A percentile compares a stretch with the other conserved stretches of the same genome.
Conservation (phyloP, 306 rosid genomes). For the Abrus precatorius region DNA sequence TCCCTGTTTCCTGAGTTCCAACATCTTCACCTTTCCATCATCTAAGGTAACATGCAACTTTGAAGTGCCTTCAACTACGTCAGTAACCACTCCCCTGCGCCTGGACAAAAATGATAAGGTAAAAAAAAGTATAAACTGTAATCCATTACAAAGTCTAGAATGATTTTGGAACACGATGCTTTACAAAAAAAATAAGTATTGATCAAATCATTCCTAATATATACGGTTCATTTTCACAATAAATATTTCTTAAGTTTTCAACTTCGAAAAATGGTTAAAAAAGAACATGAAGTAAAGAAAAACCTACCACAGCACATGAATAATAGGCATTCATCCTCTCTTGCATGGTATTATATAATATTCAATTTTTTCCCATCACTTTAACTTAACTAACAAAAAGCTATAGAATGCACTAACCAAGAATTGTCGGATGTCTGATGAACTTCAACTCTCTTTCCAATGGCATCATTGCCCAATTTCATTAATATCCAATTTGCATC, state of each 20-base stretch:
- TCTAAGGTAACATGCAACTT: constrained; percentile 77
- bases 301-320: neutral
- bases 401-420: constrained; percentile 67
- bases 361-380: neutral
- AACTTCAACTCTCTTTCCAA: constrained; percentile 98
- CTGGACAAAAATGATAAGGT: constrained; percentile 54
- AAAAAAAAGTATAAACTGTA: neutral
- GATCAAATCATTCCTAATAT: neutral
- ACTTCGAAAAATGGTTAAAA: neutral
- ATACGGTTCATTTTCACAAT: constrained; percentile 2
- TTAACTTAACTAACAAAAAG: constrained; percentile 4
- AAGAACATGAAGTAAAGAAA: neutral
- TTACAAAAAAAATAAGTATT: neutral
- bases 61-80: constrained; percentile 73
- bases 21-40: constrained; percentile 68
- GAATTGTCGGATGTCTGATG: constrained; percentile 85
- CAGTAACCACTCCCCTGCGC: constrained; percentile 87
- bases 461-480: constrained; percentile 94
- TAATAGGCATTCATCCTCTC: neutral
- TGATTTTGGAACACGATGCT: neutral
- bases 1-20: constrained; percentile 92
- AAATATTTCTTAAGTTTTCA: constrained; percentile 21
- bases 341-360: neutral
- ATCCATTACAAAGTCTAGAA: constrained; percentile 15
- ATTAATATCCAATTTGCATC: constrained; percentile 96